Conservation (phyloP, 495 filamentous ascomycete species). For the Daldinia grandis region DNA sequence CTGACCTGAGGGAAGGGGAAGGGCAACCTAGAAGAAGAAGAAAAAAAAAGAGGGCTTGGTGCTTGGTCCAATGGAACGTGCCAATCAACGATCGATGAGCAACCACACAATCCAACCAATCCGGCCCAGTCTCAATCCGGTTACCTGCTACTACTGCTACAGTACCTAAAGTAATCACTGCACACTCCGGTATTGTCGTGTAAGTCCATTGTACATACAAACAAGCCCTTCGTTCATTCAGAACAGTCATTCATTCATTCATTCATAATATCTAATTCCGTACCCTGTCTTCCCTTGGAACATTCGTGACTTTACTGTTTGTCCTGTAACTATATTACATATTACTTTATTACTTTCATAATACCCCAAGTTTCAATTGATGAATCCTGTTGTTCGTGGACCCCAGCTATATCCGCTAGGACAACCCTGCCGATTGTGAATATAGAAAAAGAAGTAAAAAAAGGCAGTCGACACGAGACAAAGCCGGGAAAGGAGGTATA, state of each 20-base stretch:
- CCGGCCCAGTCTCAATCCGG: constrained; percentile 44
- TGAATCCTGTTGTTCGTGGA: constrained; percentile 28
- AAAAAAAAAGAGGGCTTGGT: not conserved
- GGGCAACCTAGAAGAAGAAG: not conserved
- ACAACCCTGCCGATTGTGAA: constrained; percentile 38
- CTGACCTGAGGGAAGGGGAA: not conserved
- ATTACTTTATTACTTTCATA: constrained; percentile 41
- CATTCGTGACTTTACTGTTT: constrained; percentile 41
- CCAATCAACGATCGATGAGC: constrained; percentile 32
- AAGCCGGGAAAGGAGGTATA: constrained; percentile 25
- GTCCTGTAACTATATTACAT: too few species aligned
- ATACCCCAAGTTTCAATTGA: constrained; percentile 43
- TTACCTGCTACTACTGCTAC: constrained; percentile 31
- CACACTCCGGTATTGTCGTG: constrained; percentile 37
- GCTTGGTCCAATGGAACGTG: constrained; percentile 26
- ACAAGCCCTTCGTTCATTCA: constrained; percentile 11
- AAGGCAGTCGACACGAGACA: constrained; percentile 22
- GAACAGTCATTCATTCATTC: constrained; percentile 16
- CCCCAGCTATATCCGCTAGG: constrained; percentile 22
- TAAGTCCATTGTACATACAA: constrained; percentile 30
- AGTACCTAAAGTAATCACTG: constrained; percentile 28
- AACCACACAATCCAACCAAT: constrained; percentile 37
- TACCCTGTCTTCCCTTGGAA: constrained; percentile 25
- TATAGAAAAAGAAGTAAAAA: constrained; percentile 26
- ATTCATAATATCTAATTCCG: constrained; percentile 36